A percentile compares a stretch with the other conserved stretches of the same genome.
Evolutionary conservation across 2,329 filamentous ascomycete species (phyloP).

Genomic region (Phaeosphaeriaceae sp.): DNA sequence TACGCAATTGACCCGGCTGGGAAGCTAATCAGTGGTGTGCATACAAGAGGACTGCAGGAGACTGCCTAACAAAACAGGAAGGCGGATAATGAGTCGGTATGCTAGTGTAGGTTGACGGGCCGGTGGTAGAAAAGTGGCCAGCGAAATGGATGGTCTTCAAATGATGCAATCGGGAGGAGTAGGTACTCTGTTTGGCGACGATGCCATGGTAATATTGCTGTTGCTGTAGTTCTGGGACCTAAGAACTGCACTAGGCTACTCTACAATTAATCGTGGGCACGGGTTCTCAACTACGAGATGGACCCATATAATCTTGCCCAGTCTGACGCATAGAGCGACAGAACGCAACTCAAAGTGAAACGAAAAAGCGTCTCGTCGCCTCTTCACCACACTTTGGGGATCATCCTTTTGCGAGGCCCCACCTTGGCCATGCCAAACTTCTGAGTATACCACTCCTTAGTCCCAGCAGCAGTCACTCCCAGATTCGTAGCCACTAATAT

Average conservation of each 20-base stretch:
- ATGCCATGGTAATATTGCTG: neutral
- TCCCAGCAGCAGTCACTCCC: slow-evolving; percentile 79
- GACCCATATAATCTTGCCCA: too few relatives aligned
- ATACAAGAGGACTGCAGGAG: neutral
- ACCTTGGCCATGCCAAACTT: slow-evolving; percentile 43
- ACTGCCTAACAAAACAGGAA: neutral
- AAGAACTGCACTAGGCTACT: too few relatives aligned
- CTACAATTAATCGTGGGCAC: too few relatives aligned
- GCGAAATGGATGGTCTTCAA: neutral
- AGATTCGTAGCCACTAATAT: slow-evolving; percentile 81
- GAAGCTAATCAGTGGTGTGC: neutral
- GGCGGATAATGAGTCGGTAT: neutral
- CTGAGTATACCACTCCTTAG: slow-evolving; percentile 64
- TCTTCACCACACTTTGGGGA: slow-evolving; percentile 40
- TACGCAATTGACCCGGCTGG: neutral
- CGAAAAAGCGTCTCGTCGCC: neutral
- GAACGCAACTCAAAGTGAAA: too few relatives aligned
- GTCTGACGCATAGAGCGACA: too few relatives aligned
- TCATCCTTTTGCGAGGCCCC: slow-evolving; percentile 36
- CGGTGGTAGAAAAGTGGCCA: neutral
- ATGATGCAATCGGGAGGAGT: neutral
- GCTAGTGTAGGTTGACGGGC: neutral
- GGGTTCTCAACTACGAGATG: too few relatives aligned
- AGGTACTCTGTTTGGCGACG: neutral
- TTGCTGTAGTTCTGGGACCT: neutral